Conservation (phyloP, 257 asterid species). For the Gentiana straminea region DNA sequence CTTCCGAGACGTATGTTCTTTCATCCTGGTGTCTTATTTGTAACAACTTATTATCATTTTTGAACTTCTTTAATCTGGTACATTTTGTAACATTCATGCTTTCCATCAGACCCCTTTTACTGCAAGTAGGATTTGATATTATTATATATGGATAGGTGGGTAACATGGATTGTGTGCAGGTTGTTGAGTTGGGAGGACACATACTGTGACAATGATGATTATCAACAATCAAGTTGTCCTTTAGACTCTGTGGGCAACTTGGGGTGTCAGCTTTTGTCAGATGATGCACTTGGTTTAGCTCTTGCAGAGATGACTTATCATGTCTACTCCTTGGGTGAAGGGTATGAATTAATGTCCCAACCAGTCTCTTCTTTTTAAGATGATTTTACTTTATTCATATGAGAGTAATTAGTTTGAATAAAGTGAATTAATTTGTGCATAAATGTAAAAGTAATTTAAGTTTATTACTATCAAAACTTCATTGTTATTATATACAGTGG, state of each 20-base stretch:
- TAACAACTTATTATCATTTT: background rate
- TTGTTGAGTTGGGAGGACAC: slow-evolving; percentile 85
- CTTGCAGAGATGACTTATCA: slow-evolving; percentile 85
- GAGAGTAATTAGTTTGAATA: no score
- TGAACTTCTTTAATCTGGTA: background rate
- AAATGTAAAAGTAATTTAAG: no score
- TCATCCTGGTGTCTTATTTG: slow-evolving; percentile 3
- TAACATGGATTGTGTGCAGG: slow-evolving; percentile 39
- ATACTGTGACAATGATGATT: slow-evolving; percentile 41
- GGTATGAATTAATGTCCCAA: slow-evolving; percentile 36
- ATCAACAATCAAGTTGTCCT: slow-evolving; percentile 27
- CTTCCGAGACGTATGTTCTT: slow-evolving; percentile 65
- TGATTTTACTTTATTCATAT: no score
- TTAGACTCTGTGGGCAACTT: slow-evolving; percentile 27
- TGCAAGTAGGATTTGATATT: no score
- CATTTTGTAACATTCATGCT: no score
- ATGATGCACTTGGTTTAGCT: slow-evolving; percentile 71
- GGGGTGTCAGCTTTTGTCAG: slow-evolving; percentile 41
- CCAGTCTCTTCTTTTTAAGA: no score
- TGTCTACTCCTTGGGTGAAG: slow-evolving; percentile 88
- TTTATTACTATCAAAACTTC: no score
- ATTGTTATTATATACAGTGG: no score
- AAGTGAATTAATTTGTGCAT: no score
- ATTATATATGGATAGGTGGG: background rate
- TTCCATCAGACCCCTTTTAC: no score